Evolutionary conservation across 2,329 filamentous ascomycete species (phyloP).

Genomic region (Sarocladium oryzae): DNA sequence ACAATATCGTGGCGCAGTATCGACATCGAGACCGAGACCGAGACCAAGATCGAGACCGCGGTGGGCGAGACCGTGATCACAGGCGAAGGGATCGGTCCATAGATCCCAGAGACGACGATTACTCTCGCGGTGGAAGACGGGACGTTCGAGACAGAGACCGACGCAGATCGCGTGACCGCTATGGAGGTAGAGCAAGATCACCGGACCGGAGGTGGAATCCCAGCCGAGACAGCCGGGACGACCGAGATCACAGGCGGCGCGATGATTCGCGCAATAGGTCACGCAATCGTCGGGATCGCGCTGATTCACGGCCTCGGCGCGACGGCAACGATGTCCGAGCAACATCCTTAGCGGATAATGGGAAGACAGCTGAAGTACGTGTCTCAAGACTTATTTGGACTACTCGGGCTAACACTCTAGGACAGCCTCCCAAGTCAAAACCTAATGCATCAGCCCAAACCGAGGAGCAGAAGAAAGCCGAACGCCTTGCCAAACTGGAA

Average conservation of each 20-base stretch:
- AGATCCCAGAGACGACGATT: constrained; percentile 61
- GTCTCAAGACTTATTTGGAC: no score
- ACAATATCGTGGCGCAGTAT: constrained; percentile 39
- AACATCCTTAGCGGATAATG: constrained; percentile 41
- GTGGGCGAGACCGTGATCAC: constrained; percentile 46
- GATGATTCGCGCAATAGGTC: constrained; percentile 66
- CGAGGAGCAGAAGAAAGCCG: constrained; percentile 69
- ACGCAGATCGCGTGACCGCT: constrained; percentile 56
- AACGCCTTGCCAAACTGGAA: constrained; percentile 73
- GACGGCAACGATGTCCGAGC: constrained; percentile 54
- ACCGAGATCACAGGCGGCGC: constrained; percentile 62
- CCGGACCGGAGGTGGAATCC: constrained; percentile 52
- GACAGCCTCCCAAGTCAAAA: constrained; percentile 10
- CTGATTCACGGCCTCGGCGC: constrained; percentile 58
- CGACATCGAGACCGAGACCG: constrained; percentile 51
- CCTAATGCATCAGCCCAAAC: constrained; percentile 43
- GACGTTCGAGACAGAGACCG: constrained; percentile 53
- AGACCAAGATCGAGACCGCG: constrained; percentile 48
- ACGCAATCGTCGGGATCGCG: constrained; percentile 59
- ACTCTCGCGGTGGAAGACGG: constrained; percentile 53
- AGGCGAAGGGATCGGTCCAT: constrained; percentile 65
- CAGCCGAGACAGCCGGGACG: constrained; percentile 59
- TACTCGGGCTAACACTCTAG: neutral
- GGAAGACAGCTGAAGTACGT: constrained; percentile 54
- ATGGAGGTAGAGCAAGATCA: constrained; percentile 52